These are phyloP conservation scores for Trichophyton verrucosum DNA, from an alignment of 2,329 filamentous ascomycete genomes.

Conservation along the genomic window DNA sequence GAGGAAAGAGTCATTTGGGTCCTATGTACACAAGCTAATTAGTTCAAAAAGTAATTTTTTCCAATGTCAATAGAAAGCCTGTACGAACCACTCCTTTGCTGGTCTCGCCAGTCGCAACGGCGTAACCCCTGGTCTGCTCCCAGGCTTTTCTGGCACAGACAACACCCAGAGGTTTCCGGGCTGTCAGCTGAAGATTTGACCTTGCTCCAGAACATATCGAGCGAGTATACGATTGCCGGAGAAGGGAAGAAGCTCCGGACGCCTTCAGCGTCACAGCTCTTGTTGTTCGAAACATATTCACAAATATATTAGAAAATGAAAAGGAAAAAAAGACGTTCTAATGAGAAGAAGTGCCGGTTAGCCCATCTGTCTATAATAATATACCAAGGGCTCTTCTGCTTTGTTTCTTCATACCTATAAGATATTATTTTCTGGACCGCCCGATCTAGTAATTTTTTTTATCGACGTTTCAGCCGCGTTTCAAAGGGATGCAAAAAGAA, in stretches of 20 bases:
- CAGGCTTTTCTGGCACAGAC: slow-evolving; percentile 26
- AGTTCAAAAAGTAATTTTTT: slow-evolving; percentile 3
- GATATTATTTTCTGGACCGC: neutral
- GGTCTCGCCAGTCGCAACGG: slow-evolving; percentile 45
- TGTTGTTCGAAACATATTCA: slow-evolving; percentile 14
- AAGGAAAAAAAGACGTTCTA: neutral
- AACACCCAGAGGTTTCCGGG: slow-evolving; percentile 33
- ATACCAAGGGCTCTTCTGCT: neutral
- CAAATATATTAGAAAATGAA: neutral
- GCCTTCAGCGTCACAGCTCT: slow-evolving; percentile 26
- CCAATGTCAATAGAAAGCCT: slow-evolving; percentile 8
- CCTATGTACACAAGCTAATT: slow-evolving; percentile 31
- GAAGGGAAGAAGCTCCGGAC: slow-evolving; percentile 27
- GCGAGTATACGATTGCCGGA: slow-evolving; percentile 21
- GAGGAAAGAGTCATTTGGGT: slow-evolving; percentile 91
- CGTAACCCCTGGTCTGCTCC: slow-evolving; percentile 43
- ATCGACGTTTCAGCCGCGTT: slow-evolving; percentile 2
- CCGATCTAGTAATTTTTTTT: slow-evolving; percentile 1
- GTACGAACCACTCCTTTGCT: slow-evolving; percentile 48
- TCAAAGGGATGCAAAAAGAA: slow-evolving; percentile 1
- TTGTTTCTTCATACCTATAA: neutral
- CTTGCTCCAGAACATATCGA: slow-evolving; percentile 9
- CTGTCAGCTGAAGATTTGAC: slow-evolving; percentile 24
- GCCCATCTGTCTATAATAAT: neutral
- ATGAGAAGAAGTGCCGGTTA: neutral